Conservation (phyloP, 345 rosid species). For the Abelmoschus esculentus region DNA sequence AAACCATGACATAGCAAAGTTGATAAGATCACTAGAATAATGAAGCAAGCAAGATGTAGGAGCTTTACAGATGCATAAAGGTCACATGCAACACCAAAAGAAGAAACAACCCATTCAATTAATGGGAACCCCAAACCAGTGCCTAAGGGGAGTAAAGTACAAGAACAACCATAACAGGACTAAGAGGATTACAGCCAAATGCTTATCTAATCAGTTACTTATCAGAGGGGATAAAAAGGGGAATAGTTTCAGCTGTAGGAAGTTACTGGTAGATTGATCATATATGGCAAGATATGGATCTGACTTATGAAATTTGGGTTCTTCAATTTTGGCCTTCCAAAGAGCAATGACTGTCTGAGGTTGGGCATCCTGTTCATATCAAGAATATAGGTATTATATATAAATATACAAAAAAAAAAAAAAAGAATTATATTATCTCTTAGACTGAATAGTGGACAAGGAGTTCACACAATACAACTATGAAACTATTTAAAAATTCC, state of each 20-base stretch:
- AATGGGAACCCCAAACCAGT: not conserved
- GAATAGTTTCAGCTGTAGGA: not conserved
- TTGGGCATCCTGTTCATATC: conserved; percentile 34
- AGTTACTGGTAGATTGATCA: conserved; percentile 38
- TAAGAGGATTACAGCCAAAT: not conserved
- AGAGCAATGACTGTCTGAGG: conserved; percentile 33
- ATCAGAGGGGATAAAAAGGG: not conserved
- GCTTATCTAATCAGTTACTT: not conserved
- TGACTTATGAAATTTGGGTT: conserved; percentile 31
- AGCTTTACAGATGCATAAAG: not conserved
- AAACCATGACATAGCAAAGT: not conserved
- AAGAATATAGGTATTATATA: not conserved
- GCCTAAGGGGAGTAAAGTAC: not conserved
- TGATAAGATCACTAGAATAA: not conserved
- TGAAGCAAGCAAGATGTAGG: conserved; percentile 4
- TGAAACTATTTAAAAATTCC: conserved; percentile 7
- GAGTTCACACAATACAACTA: not conserved
- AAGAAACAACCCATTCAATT: conserved; percentile 2
- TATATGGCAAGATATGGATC: conserved; percentile 28
- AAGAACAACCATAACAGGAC: not conserved
- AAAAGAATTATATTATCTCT: not conserved
- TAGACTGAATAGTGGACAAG: not conserved
- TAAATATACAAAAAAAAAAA: not conserved
- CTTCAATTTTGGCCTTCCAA: conserved; percentile 45
- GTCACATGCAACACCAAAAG: conserved; percentile 1